These are phyloP conservation scores for Endothia cerciana DNA, from an alignment of 2,329 filamentous ascomycete genomes.

Conservation along the genomic window DNA sequence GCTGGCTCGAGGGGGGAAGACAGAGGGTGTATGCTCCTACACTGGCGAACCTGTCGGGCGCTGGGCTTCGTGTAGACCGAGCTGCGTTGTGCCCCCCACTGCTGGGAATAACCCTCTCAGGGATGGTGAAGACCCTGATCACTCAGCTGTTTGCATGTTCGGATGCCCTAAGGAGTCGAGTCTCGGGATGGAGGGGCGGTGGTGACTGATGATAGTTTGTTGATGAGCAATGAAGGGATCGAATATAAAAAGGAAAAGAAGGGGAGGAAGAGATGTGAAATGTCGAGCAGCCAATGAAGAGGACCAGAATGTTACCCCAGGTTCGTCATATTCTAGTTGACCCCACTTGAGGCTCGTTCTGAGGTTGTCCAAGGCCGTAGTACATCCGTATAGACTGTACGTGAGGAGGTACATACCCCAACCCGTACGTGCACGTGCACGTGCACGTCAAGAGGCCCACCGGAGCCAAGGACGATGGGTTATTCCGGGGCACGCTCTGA, in stretches of 20 bases:
- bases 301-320: background rate
- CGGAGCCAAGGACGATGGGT: background rate
- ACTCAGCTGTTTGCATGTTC: background rate
- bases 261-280: background rate
- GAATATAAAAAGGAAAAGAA: background rate
- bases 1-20: background rate
- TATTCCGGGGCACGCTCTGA: background rate
- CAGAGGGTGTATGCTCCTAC: no score
- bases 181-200: no score
- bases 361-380: no score
- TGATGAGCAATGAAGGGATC: background rate
- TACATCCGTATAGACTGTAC: no score
- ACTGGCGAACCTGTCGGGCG: background rate
- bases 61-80: background rate
- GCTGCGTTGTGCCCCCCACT: background rate
- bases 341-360: constrained; percentile 2
- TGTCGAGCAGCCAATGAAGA: background rate
- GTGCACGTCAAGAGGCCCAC: no score
- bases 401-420: background rate
- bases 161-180: background rate
- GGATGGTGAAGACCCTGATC: background rate
- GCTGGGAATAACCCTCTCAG: no score
- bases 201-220: no score
- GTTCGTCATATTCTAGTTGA: constrained; percentile 2
- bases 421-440: background rate